phyloP scores from a whole-genome alignment of 768 basidiomycete species.

The Lactarius quietus region DNA sequence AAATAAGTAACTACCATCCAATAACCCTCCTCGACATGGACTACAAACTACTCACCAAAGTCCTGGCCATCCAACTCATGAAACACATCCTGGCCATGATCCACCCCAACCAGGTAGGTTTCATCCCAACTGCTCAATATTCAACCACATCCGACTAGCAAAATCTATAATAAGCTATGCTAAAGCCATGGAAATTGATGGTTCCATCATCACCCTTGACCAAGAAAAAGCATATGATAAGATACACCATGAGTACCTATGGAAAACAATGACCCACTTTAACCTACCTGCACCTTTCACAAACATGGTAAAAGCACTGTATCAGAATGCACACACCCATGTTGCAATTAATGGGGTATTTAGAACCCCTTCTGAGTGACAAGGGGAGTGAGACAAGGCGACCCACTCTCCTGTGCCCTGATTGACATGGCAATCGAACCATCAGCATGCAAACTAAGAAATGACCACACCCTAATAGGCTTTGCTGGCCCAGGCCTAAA shows the following conservation, averaged over 20 bases:
- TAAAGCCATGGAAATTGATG: no score
- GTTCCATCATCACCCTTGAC: neutral
- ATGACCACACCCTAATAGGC: neutral
- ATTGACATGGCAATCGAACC: conserved; percentile 18
- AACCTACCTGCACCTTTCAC: no score
- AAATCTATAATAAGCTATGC: neutral
- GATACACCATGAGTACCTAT: no score
- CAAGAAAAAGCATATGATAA: neutral
- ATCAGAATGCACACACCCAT: no score
- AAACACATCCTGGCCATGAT: no score
- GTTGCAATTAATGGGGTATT: conserved; percentile 9
- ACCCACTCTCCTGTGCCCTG: conserved; percentile 24
- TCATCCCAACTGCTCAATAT: conserved; percentile 6
- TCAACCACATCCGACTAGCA: neutral
- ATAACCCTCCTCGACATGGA: conserved; percentile 32
- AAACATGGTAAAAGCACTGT: no score
- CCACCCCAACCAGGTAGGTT: conserved; percentile 6
- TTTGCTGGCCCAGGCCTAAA: neutral
- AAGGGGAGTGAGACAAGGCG: conserved; percentile 19
- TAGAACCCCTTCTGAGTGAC: conserved; percentile 14
- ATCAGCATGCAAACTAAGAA: neutral
- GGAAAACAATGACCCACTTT: no score
- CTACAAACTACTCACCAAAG: conserved; percentile 34
- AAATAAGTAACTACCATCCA: neutral
- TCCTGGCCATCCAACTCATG: no score